Conservation (phyloP, 176 grass and related monocot species). For the Typha latifolia region DNA sequence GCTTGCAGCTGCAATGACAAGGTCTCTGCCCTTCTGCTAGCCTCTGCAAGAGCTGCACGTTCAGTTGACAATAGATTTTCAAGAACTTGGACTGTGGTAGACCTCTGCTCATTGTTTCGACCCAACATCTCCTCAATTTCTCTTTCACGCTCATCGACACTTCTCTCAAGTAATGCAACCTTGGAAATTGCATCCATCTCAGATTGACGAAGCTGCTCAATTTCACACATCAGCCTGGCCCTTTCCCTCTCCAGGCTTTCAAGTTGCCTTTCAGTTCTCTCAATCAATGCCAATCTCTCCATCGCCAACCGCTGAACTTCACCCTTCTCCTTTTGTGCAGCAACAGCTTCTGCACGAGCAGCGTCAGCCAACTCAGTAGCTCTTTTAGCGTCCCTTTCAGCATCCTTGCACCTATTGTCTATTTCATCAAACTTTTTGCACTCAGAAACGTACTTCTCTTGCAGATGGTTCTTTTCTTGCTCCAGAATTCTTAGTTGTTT, state of each 20-base stretch:
- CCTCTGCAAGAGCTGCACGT: conserved; percentile 59
- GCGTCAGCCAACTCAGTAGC: conserved; percentile 74
- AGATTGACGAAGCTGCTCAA: conserved; percentile 53
- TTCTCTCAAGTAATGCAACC: conserved; percentile 55
- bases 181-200: conserved; percentile 68
- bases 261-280: conserved; percentile 68
- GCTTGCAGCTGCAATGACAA: conserved; percentile 86
- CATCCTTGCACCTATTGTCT: conserved; percentile 79
- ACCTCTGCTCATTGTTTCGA: conserved; percentile 77
- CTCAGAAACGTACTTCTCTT: conserved; percentile 62
- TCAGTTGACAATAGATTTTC: conserved; percentile 67
- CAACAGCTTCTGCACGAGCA: conserved; percentile 53
- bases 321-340: conserved; percentile 75
- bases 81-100: conserved; percentile 86
- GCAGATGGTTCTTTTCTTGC: conserved; percentile 88
- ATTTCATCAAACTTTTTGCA: conserved; percentile 73
- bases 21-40: conserved; percentile 70
- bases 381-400: conserved; percentile 76
- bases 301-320: conserved; percentile 73
- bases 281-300: conserved; percentile 70
- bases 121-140: conserved; percentile 90
- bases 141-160: conserved; percentile 75
- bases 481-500: conserved; percentile 66
- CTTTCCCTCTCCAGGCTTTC: conserved; percentile 78
- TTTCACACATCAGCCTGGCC: conserved; percentile 53